These are phyloP conservation scores for Volutella citrinella DNA, from an alignment of 2,329 filamentous ascomycete species.

Conservation along the genomic window DNA sequence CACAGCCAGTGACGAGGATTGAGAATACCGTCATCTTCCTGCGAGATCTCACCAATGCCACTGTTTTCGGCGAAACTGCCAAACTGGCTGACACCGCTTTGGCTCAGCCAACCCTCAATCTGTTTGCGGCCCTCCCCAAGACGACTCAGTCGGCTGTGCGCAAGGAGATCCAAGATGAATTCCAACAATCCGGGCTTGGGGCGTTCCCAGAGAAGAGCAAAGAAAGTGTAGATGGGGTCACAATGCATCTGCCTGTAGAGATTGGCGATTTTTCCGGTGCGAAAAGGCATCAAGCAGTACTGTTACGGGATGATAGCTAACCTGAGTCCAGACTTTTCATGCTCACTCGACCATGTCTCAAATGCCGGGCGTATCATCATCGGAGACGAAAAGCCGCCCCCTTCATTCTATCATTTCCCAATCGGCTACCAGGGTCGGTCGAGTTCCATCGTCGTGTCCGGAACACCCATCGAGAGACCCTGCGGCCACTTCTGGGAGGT, in stretches of 20 bases:
- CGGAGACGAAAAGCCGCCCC: slow-evolving; percentile 36
- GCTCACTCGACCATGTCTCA: slow-evolving; percentile 48
- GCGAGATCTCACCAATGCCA: slow-evolving; percentile 34
- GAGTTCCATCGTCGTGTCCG: slow-evolving; percentile 49
- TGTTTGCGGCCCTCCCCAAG: slow-evolving; percentile 10
- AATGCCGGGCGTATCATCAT: slow-evolving; percentile 45
- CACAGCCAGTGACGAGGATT: slow-evolving; percentile 49
- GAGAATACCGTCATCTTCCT: slow-evolving; percentile 52
- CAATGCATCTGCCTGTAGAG: slow-evolving; percentile 52
- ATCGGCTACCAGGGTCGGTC: slow-evolving; percentile 54
- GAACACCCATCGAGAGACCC: slow-evolving; percentile 45
- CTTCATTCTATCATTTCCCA: slow-evolving; percentile 46
- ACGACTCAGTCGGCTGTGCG: not conserved
- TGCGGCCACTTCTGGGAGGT: slow-evolving; percentile 38
- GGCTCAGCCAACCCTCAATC: slow-evolving; percentile 6
- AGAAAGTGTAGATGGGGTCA: slow-evolving; percentile 14
- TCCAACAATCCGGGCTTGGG: not conserved
- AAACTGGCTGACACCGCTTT: slow-evolving; percentile 10
- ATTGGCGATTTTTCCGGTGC: slow-evolving; percentile 49
- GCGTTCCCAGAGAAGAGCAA: slow-evolving; percentile 7
- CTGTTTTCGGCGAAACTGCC: slow-evolving; percentile 24
- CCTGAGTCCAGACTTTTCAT: slow-evolving; percentile 47
- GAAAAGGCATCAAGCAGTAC: too few species aligned
- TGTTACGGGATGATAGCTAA: too few species aligned
- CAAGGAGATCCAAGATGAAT: not conserved